A percentile compares a stretch with the other conserved stretches of the same genome.
These are phyloP conservation scores for Sporopachydermia cereana DNA, from an alignment of 1,139 yeast species.

Conservation along the genomic window DNA sequence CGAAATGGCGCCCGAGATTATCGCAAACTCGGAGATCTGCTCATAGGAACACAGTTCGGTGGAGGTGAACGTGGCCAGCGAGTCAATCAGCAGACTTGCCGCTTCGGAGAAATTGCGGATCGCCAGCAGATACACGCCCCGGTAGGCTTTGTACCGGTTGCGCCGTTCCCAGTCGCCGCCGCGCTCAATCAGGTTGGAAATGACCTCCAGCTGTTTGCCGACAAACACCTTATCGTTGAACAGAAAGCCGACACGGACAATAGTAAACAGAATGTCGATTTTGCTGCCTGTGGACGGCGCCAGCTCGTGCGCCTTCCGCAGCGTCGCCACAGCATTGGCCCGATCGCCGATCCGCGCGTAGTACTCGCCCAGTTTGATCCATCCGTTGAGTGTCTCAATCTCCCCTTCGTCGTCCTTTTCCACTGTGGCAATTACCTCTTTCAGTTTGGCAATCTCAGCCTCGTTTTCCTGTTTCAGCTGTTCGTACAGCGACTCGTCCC, in stretches of 20 bases:
- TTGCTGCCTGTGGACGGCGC: conserved; percentile 84
- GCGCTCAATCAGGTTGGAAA: conserved; percentile 68
- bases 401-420: conserved; percentile 89
- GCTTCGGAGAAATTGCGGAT: conserved; percentile 82
- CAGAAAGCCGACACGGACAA: conserved; percentile 79
- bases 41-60: conserved; percentile 85
- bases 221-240: conserved; percentile 67
- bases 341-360: conserved; percentile 79
- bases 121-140: conserved; percentile 74
- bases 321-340: conserved; percentile 57
- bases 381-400: conserved; percentile 63
- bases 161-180: conserved; percentile 99
- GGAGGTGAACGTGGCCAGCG: conserved; percentile 93
- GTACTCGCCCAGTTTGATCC: conserved; percentile 77
- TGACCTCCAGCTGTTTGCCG: conserved; percentile 62
- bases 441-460: conserved; percentile 41
- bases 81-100: conserved; percentile 72
- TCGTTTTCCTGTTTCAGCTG: conserved; percentile 43
- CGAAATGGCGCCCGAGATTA: conserved; percentile 73
- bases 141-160: conserved; percentile 84
- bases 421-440: conserved; percentile 55
- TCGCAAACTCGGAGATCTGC: conserved; percentile 80
- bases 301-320: conserved; percentile 64
- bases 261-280: conserved; percentile 73
- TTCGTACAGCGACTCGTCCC: conserved; percentile 49